Percentiles rank a stretch among this genome's conserved stretches.
phyloP scores from a whole-genome alignment of 345 rosid species.

The Hibiscus mutabilis region DNA sequence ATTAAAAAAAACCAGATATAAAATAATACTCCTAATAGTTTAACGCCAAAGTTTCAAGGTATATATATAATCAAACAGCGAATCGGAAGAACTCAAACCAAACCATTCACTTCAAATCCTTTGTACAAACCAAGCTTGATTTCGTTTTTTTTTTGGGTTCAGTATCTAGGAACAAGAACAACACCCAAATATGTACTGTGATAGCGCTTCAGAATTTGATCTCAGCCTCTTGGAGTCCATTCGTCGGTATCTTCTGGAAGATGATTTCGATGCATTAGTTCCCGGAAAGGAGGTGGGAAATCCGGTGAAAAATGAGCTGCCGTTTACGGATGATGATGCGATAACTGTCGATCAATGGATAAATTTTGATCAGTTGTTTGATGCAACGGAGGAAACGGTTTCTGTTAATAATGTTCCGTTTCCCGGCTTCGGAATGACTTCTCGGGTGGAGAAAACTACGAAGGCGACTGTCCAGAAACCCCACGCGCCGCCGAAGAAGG shows the following conservation, averaged over 20 bases:
- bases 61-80: not conserved
- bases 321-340: not conserved
- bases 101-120: not conserved
- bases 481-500: not conserved
- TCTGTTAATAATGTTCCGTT: not conserved
- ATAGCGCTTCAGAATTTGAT: constrained; percentile 5
- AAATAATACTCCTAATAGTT: not conserved
- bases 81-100: not conserved
- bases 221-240: constrained; percentile 20
- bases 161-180: not conserved
- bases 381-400: not conserved
- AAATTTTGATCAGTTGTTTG: not conserved
- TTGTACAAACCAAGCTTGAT: not conserved
- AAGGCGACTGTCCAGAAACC: not conserved
- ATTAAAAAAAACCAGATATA: not conserved
- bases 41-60: not conserved
- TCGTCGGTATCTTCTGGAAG: constrained; percentile 23
- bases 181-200: not conserved
- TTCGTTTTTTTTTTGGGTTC: not conserved
- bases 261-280: constrained; percentile 12
- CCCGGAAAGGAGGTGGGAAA: not conserved
- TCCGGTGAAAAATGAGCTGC: not conserved
- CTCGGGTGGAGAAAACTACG: not conserved
- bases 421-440: not conserved
- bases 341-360: not conserved